A percentile compares a stretch with the other conserved stretches of the same genome.
These are phyloP conservation scores for Hemisphaericaspora xylanilytica DNA, from an alignment of 1,139 yeast genomes.

Conservation along the genomic window DNA sequence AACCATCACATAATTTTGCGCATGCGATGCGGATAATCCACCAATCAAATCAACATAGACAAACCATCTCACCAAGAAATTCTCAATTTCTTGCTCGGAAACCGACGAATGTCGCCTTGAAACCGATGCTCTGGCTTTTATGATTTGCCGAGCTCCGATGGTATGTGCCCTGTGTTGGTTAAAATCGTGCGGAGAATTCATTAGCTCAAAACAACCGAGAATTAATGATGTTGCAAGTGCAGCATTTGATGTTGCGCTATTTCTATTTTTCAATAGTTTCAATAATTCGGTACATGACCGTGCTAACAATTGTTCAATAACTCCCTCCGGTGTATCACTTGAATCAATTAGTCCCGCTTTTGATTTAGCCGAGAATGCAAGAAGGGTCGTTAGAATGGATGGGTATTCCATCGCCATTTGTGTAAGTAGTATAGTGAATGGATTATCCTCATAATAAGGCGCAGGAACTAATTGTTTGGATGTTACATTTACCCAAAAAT, in stretches of 20 bases:
- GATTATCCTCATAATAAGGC: constrained; percentile 64
- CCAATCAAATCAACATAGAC: constrained; percentile 72
- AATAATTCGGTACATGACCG: constrained; percentile 60
- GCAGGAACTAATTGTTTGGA: constrained; percentile 68
- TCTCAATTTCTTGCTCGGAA: constrained; percentile 45
- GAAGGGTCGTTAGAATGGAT: constrained; percentile 55
- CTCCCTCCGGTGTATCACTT: constrained; percentile 38
- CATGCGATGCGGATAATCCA: constrained; percentile 44
- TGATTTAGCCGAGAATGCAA: constrained; percentile 68
- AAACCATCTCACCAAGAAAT: constrained; percentile 68
- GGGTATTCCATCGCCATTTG: constrained; percentile 65
- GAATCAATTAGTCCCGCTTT: constrained; percentile 32
- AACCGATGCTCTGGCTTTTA: constrained; percentile 43
- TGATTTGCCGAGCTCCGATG: constrained; percentile 67
- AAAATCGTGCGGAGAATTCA: constrained; percentile 41
- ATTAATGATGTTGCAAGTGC: constrained; percentile 64
- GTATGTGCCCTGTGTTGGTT: constrained; percentile 64
- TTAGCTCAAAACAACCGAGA: constrained; percentile 62
- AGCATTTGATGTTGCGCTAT: constrained; percentile 59
- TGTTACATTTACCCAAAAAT: constrained; percentile 62
- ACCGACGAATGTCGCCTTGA: constrained; percentile 14
- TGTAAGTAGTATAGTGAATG: constrained; percentile 64
- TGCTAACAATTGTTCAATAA: constrained; percentile 51
- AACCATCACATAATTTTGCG: constrained; percentile 25
- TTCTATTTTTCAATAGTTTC: constrained; percentile 47